phyloP scores from a whole-genome alignment of 371 early-diverging fungal genomes.

The Rhizopus delemar region DNA sequence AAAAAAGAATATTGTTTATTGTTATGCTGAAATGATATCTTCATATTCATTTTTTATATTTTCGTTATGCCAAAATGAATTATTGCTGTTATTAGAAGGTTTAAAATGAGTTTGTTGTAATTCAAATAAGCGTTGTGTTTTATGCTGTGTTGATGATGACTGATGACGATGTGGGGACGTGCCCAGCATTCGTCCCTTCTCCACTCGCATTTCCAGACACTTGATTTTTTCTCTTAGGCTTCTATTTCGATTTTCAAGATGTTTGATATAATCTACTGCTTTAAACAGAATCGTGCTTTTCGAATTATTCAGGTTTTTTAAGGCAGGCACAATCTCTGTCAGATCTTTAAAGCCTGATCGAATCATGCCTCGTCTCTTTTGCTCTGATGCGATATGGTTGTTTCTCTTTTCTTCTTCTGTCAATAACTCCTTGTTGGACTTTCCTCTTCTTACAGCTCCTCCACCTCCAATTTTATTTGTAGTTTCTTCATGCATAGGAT shows the following conservation, averaged over 20 bases:
- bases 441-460: slow-evolving; percentile 28
- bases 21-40: neutral
- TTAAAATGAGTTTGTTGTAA: slow-evolving; percentile 21
- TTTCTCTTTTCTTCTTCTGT: slow-evolving; percentile 84
- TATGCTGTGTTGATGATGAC: slow-evolving; percentile 37
- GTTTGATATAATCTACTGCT: slow-evolving; percentile 50
- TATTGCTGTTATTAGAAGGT: slow-evolving; percentile 5
- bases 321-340: slow-evolving; percentile 75
- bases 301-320: slow-evolving; percentile 57
- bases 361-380: slow-evolving; percentile 84
- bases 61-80: slow-evolving; percentile 2
- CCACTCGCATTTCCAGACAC: slow-evolving; percentile 53
- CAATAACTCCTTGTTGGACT: slow-evolving; percentile 65
- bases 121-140: slow-evolving; percentile 44
- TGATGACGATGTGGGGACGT: neutral
- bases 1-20: neutral
- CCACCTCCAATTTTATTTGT: slow-evolving; percentile 8
- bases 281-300: slow-evolving; percentile 56
- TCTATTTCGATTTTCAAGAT: slow-evolving; percentile 52
- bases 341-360: slow-evolving; percentile 78
- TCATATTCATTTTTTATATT: slow-evolving; percentile 3
- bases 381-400: slow-evolving; percentile 88
- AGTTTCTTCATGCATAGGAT: slow-evolving; percentile 24
- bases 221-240: slow-evolving; percentile 56
- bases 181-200: slow-evolving; percentile 27